These are phyloP conservation scores for Blastomyces silverae DNA, from an alignment of 2,329 filamentous ascomycete species.

Conservation along the genomic window DNA sequence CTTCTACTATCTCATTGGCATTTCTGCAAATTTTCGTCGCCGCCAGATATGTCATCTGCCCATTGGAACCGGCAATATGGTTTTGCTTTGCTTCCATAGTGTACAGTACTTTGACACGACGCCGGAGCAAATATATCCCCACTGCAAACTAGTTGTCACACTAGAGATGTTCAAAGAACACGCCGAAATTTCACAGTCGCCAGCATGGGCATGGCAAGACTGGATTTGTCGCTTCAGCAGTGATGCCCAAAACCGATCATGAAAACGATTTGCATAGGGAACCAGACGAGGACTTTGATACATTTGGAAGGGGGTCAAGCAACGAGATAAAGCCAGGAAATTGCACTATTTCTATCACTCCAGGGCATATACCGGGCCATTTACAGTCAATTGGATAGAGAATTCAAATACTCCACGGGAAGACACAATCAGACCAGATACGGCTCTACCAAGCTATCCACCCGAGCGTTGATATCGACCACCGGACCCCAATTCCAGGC, in stretches of 20 bases:
- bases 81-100: slow-evolving; percentile 57
- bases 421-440: not conserved
- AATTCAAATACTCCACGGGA: slow-evolving; percentile 19
- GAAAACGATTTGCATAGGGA: slow-evolving; percentile 41
- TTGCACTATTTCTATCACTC: slow-evolving; percentile 39
- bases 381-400: slow-evolving; percentile 31
- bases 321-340: slow-evolving; percentile 32
- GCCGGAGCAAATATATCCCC: slow-evolving; percentile 65
- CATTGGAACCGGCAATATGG: slow-evolving; percentile 38
- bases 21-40: slow-evolving; percentile 21
- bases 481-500: not conserved
- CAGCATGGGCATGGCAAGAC: slow-evolving; percentile 52
- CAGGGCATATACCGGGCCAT: slow-evolving; percentile 38
- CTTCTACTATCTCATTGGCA: slow-evolving; percentile 51
- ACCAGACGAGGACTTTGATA: slow-evolving; percentile 30
- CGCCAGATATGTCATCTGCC: not conserved
- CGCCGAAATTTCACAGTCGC: slow-evolving; percentile 59
- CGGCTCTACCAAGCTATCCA: not conserved
- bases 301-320: slow-evolving; percentile 38
- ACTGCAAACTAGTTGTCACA: slow-evolving; percentile 62
- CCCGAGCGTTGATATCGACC: too few relatives aligned
- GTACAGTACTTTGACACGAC: slow-evolving; percentile 60
- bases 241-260: slow-evolving; percentile 31
- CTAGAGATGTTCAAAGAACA: slow-evolving; percentile 54
- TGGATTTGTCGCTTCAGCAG: slow-evolving; percentile 29